Evolutionary conservation across 805 yeast genomes (phyloP).

Genomic region (Candida multigemmis): DNA sequence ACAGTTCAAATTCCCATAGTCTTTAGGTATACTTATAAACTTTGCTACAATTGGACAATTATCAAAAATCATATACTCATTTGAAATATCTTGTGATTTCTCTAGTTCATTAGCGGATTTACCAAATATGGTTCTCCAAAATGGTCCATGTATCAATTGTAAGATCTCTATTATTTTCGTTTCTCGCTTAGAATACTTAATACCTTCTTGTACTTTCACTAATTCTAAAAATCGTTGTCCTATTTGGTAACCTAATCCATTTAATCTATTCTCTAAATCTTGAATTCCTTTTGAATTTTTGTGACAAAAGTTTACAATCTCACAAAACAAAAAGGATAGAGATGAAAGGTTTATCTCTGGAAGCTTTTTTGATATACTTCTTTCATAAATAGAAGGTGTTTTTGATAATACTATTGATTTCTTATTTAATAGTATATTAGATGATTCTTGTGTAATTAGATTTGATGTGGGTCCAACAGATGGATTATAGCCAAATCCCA

Average conservation of each 20-base stretch:
- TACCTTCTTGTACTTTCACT: constrained; percentile 57
- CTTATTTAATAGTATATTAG: constrained; percentile 24
- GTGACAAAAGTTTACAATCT: constrained; percentile 59
- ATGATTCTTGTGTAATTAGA: constrained; percentile 26
- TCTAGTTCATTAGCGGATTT: constrained; percentile 68
- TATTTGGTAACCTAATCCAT: constrained; percentile 67
- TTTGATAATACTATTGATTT: constrained; percentile 20
- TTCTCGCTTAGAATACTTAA: constrained; percentile 54
- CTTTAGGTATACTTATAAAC: constrained; percentile 71
- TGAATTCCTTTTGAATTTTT: constrained; percentile 55
- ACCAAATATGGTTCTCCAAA: constrained; percentile 73
- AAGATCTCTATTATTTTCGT: constrained; percentile 55
- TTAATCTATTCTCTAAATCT: constrained; percentile 49
- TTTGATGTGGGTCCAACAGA: constrained; percentile 32
- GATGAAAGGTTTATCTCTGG: constrained; percentile 62
- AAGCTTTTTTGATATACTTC: constrained; percentile 51
- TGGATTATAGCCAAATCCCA: constrained; percentile 37
- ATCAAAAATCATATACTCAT: constrained; percentile 73
- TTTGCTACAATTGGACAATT: constrained; percentile 62
- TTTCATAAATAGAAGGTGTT: constrained; percentile 53
- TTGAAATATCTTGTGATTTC: constrained; percentile 59
- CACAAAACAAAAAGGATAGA: constrained; percentile 61
- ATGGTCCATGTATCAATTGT: constrained; percentile 61
- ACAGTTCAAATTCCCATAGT: constrained; percentile 68
- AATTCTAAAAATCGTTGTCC: constrained; percentile 69